A percentile compares a stretch with the other conserved stretches of the same genome.
Conservation (phyloP, 208 protist species). For the Crithidia brevicula region DNA sequence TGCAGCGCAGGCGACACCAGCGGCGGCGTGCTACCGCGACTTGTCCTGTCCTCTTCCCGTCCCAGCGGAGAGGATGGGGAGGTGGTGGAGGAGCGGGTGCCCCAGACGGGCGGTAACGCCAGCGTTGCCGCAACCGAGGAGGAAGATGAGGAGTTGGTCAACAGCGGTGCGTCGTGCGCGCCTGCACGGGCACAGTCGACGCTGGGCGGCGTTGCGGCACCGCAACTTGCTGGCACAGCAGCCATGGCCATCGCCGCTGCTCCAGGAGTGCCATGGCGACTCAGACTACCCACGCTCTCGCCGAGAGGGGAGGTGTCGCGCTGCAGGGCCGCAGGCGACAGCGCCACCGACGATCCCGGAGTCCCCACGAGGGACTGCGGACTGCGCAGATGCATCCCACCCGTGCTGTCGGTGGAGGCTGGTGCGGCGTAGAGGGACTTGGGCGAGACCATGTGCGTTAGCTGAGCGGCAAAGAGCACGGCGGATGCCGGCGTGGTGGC, state of each 20-base stretch:
- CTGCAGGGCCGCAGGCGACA: neutral
- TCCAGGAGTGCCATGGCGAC: too few relatives aligned
- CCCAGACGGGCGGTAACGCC: too few relatives aligned
- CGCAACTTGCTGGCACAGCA: too few relatives aligned
- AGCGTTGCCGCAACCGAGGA: neutral
- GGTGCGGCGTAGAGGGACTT: too few relatives aligned
- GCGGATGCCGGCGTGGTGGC: neutral
- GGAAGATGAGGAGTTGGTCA: too few relatives aligned
- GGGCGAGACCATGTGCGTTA: neutral
- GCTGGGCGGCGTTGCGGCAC: too few relatives aligned
- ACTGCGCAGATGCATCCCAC: too few relatives aligned
- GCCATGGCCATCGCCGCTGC: too few relatives aligned
- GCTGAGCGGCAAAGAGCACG: too few relatives aligned
- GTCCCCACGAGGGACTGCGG: neutral
- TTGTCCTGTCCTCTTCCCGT: conserved; percentile 14
- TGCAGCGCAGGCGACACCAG: conserved; percentile 1
- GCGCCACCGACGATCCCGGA: neutral
- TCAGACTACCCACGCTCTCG: neutral
- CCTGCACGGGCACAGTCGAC: too few relatives aligned
- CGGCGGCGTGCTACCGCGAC: neutral
- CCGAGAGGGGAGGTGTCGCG: neutral
- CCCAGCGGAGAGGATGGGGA: neutral
- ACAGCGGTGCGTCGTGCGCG: too few relatives aligned
- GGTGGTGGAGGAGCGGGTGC: neutral
- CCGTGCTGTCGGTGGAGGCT: too few relatives aligned